Evolutionary conservation across 306 rosid species (phyloP).

Genomic region (Lablab purpureus): DNA sequence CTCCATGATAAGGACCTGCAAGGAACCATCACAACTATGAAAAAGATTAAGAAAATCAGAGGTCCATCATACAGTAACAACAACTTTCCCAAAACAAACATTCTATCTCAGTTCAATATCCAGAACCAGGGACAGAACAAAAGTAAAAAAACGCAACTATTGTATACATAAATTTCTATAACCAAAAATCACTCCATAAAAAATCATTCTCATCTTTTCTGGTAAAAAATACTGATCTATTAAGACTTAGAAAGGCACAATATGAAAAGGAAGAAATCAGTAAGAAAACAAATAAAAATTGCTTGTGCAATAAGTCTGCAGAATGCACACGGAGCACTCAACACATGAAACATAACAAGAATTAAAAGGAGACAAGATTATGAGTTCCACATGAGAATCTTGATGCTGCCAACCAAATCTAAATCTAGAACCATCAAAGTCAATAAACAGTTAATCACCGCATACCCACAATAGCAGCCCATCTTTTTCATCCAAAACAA

Average conservation of each 20-base stretch:
- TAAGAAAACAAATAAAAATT: slow-evolving; percentile 20
- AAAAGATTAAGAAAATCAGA: slow-evolving; percentile 31
- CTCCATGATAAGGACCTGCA: slow-evolving; percentile 70
- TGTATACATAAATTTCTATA: slow-evolving; percentile 10
- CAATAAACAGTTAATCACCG: slow-evolving; percentile 49
- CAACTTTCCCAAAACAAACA: slow-evolving; percentile 18
- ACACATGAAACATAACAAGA: slow-evolving; percentile 20
- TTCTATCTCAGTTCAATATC: slow-evolving; percentile 25
- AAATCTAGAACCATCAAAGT: slow-evolving; percentile 48
- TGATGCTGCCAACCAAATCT: slow-evolving; percentile 42
- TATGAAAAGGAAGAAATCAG: slow-evolving; percentile 36
- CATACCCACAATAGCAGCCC: slow-evolving; percentile 34
- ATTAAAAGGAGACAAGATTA: slow-evolving; percentile 11
- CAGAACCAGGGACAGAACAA: slow-evolving; percentile 43
- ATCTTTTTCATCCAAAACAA: not conserved
- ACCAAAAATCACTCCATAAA: not conserved
- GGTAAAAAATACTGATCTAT: slow-evolving; percentile 33
- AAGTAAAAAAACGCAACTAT: slow-evolving; percentile 35
- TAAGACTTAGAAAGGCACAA: slow-evolving; percentile 31
- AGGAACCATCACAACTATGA: slow-evolving; percentile 50
- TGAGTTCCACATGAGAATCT: slow-evolving; percentile 17
- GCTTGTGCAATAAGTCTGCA: slow-evolving; percentile 38
- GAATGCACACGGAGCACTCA: slow-evolving; percentile 25
- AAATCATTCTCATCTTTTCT: slow-evolving; percentile 1
- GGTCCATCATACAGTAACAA: slow-evolving; percentile 21